Base-by-base conservation (phyloP, 2,329 filamentous ascomycete species). In the Hansfordia pulvinata region DNA sequence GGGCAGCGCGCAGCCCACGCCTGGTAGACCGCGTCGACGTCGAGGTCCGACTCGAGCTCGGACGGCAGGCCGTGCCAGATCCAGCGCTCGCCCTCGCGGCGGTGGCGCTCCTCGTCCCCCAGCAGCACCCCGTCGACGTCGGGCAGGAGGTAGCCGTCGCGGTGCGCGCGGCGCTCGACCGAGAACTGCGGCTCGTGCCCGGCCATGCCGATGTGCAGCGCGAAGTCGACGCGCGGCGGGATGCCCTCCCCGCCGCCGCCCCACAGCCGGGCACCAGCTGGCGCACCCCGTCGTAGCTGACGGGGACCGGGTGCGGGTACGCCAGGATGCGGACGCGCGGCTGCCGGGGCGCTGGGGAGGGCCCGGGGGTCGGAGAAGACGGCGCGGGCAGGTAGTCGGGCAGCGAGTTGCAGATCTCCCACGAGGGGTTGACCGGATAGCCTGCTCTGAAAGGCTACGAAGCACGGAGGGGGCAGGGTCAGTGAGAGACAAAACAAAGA, bases 131-230 rank as follows among this genome's bases (percentile, higher is more conserved):
- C 70, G 38, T 85, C 73, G n/a, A 85, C 68, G 46, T 92, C 84
- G 12, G 55, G 55, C 39, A 76, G 64, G 11, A 55, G 53, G 51
- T 92, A 93, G 4, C 76, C 76, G 39, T 81, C 73, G 19, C 79
- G 66, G 42, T 81, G 76, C 0, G 68, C 82, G 19, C 67, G 59
- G 8, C 68, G 63, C 55, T 93, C 84, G 7, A 88, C 57, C 8
- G 69, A 66, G 47, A 88, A 92, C 39, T 69, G 50, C 10, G 71
- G 40, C 49, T 63, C 38, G 54, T 69, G 42, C 48, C 78, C 45
- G 47, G 82, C 80, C 66, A 92, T 84, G 35, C 84, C 84, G 27
- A 92, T 78, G 49, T 92, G 83, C 4, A 93, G 49, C 13, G 74
- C 62, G 17, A 78, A 53, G 48, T 92, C 78, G 28, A n/a, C n/a